Evolutionary conservation across 257 asterid genomes (phyloP), one percentile per base, ranked within the genome.

Genomic region (Solanum pinnatisectum): DNA sequence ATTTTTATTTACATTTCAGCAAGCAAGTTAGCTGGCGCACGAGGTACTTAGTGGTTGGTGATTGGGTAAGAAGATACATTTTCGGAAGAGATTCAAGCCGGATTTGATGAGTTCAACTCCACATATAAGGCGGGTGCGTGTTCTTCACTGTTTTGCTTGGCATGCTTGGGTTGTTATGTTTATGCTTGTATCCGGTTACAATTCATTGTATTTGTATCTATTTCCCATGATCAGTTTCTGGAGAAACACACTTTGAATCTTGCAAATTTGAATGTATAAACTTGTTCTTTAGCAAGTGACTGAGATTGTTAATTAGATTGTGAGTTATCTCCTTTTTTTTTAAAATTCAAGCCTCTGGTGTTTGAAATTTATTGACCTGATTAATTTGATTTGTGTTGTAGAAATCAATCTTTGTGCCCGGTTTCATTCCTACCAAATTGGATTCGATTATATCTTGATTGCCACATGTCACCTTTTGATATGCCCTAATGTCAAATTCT

Each of bases 11-110:
- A 7, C 82, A 44, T 88, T 70, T 40, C 97, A 96, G 98, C 94
- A 96, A 96, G 93, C 96, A 91, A 63, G 98, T 96, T 59, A 96
- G 98, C 87, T 94, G 99, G 98, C 98, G 98, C 27, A 95, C 98
- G 8, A 93, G 98, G 91, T 94, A 95, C 20, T 86, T 94, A 93
- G 99, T 96, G 91, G 91, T 96, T 86, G 89, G 96, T n/a, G 98
- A 96, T 88, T 96, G 99, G 99, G 90, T 84, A 40, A 94, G 95
- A 88, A 96, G 98, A 40, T 95, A 91, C 94, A 89, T 96, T 59
- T 95, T 96, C 32, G 99, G 99, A 82, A 93, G 99, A 91, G 99
- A 96, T 93, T 94, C 98, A 0, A 95, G 98, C 87, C 90, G 99
- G 90, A 94, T 96, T 73, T 93, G 90, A 93, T 25, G 70, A 81